Evolutionary conservation across 108 stramenopile genomes (phyloP).

Genomic region (Cyclostephanos invisitatus): DNA sequence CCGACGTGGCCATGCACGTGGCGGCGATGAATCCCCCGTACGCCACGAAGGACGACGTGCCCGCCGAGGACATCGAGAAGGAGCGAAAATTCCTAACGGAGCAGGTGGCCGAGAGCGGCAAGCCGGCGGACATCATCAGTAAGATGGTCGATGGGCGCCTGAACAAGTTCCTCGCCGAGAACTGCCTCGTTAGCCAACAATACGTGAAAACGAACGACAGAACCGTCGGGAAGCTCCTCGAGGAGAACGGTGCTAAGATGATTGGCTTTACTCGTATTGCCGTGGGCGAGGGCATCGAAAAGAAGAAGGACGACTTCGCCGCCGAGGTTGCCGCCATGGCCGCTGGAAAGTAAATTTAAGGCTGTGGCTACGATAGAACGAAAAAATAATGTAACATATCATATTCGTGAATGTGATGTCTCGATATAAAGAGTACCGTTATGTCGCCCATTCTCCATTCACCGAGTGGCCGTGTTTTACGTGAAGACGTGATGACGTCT

Average conservation of each 20-base stretch:
- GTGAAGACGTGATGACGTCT: not conserved
- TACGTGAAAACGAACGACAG: conserved; percentile 76
- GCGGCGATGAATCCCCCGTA: conserved; percentile 81
- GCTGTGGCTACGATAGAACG: not conserved
- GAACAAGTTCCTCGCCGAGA: conserved; percentile 76
- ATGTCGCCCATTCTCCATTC: not conserved
- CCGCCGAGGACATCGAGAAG: conserved; percentile 74
- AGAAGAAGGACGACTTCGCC: conserved; percentile 74
- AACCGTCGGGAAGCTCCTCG: conserved; percentile 73
- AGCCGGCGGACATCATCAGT: conserved; percentile 76
- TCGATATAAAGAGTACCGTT: not conserved
- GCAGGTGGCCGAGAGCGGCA: conserved; percentile 71
- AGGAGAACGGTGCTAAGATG: conserved; percentile 76
- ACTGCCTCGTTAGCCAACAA: conserved; percentile 72
- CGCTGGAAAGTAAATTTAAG: conserved; percentile 34
- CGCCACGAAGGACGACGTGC: conserved; percentile 74
- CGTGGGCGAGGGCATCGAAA: conserved; percentile 87
- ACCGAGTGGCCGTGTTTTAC: not conserved
- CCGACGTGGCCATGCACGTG: conserved; percentile 80
- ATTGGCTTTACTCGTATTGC: conserved; percentile 70
- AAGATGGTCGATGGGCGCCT: conserved; percentile 89
- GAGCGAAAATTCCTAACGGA: conserved; percentile 64
- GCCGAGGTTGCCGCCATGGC: conserved; percentile 83
- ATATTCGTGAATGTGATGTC: not conserved
- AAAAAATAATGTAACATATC: conserved; percentile 1